Evolutionary conservation across 2,329 filamentous ascomycete genomes (phyloP).

Genomic region (Cercospora berteroae): DNA sequence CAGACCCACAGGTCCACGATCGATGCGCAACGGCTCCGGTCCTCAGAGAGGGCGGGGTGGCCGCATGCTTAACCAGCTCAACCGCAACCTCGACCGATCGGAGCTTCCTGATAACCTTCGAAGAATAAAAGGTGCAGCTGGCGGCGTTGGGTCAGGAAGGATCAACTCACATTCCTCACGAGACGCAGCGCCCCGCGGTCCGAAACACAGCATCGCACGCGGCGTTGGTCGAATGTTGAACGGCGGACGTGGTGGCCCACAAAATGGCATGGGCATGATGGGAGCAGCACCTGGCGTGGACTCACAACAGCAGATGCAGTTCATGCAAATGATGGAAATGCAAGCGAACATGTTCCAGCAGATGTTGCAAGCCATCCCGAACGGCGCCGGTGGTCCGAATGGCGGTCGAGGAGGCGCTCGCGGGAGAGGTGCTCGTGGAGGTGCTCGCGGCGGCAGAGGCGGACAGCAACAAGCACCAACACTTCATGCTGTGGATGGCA

Average conservation of each 20-base stretch:
- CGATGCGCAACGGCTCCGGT: conserved; percentile 75
- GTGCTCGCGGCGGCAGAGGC: conserved; percentile 16
- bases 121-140: conserved; percentile 67
- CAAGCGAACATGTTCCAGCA: conserved; percentile 84
- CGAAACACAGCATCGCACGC: conserved; percentile 55
- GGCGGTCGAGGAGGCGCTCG: conserved; percentile 40
- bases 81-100: conserved; percentile 73
- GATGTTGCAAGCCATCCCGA: conserved; percentile 43
- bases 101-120: conserved; percentile 69
- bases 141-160: conserved; percentile 59
- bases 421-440: conserved; percentile 21
- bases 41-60: conserved; percentile 62
- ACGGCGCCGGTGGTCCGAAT: conserved; percentile 41
- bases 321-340: conserved; percentile 61
- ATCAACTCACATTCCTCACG: conserved; percentile 73
- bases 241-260: conserved; percentile 26
- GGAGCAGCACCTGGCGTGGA: conserved; percentile 51
- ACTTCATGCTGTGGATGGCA: conserved; percentile 27
- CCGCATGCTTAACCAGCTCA: conserved; percentile 73
- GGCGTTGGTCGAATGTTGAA: conserved; percentile 41
- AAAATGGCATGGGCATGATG: conserved; percentile 39
- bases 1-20: conserved; percentile 91
- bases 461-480: conserved; percentile 11
- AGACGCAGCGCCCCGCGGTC: conserved; percentile 63
- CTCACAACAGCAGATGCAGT: conserved; percentile 68